A percentile compares a stretch with the other conserved stretches of the same genome.
Conservation (phyloP, 305 asterid species). For the Solanum hybrid region DNA sequence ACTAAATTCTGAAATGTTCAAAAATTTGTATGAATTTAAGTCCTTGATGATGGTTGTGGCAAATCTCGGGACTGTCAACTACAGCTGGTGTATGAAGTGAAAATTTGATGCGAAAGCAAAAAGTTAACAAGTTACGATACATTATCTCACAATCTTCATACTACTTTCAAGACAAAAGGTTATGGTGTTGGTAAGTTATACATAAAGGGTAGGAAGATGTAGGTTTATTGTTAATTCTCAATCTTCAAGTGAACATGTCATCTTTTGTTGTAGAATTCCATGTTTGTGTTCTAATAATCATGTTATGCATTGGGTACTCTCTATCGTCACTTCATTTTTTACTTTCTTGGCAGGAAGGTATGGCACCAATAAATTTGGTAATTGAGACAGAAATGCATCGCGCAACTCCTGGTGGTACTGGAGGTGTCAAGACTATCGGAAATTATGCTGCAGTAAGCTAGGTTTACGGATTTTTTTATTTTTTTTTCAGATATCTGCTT, state of each 20-base stretch:
- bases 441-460: slow-evolving; percentile 86
- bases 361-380: slow-evolving; percentile 85
- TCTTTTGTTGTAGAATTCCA: not conserved
- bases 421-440: slow-evolving; percentile 94
- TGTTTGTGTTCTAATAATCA: not conserved
- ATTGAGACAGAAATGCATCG: slow-evolving; percentile 95
- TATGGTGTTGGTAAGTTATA: not conserved
- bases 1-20: not conserved
- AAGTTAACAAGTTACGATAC: not conserved
- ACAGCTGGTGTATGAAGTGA: not conserved
- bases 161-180: not conserved
- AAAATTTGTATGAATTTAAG: not conserved
- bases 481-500: not conserved
- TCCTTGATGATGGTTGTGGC: not conserved
- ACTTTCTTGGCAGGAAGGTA: slow-evolving; percentile 66
- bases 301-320: not conserved
- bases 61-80: not conserved
- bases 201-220: not conserved
- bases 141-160: not conserved
- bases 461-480: not conserved
- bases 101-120: not conserved
- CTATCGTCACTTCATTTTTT: not conserved
- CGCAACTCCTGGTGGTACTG: slow-evolving; percentile 98
- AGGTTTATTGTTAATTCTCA: not conserved
- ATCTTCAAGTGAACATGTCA: not conserved